A percentile compares a stretch with the other conserved stretches of the same genome.
Conservation (phyloP, 2,329 filamentous ascomycete species). For the Aspergillus terreus region DNA sequence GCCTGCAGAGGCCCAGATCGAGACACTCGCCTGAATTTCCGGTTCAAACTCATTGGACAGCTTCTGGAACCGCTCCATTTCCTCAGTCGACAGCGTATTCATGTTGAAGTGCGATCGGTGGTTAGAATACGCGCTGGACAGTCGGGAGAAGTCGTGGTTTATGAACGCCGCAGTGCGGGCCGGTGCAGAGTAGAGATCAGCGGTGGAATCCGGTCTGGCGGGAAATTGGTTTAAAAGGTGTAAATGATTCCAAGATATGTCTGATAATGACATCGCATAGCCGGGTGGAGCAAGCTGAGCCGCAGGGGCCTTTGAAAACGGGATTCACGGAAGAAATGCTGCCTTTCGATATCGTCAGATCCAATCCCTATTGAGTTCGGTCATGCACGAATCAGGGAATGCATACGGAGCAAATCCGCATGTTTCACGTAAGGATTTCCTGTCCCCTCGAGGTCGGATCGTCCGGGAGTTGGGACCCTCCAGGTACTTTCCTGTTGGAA, state of each 20-base stretch:
- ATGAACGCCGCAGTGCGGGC: constrained; percentile 20
- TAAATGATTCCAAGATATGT: constrained; percentile 29
- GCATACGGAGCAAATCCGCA: constrained; percentile 14
- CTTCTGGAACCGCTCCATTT: constrained; percentile 60
- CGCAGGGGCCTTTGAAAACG: constrained; percentile 8
- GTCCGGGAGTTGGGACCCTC: constrained; percentile 4
- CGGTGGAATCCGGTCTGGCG: constrained; percentile 25
- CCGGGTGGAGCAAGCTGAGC: constrained; percentile 1
- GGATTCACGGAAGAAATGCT: constrained; percentile 9
- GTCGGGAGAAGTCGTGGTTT: constrained; percentile 20
- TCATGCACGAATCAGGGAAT: not conserved
- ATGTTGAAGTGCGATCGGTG: constrained; percentile 26
- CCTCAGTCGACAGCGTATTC: constrained; percentile 45
- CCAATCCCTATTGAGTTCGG: not conserved
- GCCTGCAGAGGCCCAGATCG: not conserved
- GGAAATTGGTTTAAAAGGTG: constrained; percentile 28
- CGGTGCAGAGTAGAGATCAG: constrained; percentile 20
- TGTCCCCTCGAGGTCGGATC: constrained; percentile 1
- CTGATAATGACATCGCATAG: constrained; percentile 37
- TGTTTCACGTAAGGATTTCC: constrained; percentile 9
- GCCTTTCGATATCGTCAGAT: constrained; percentile 6
- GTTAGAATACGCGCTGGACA: constrained; percentile 16
- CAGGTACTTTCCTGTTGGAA: constrained; percentile 1
- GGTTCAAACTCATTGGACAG: constrained; percentile 60
- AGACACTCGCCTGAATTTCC: constrained; percentile 47